Conservation (phyloP, 805 yeast species). For the Hemisphaericaspora nanyangensis region DNA sequence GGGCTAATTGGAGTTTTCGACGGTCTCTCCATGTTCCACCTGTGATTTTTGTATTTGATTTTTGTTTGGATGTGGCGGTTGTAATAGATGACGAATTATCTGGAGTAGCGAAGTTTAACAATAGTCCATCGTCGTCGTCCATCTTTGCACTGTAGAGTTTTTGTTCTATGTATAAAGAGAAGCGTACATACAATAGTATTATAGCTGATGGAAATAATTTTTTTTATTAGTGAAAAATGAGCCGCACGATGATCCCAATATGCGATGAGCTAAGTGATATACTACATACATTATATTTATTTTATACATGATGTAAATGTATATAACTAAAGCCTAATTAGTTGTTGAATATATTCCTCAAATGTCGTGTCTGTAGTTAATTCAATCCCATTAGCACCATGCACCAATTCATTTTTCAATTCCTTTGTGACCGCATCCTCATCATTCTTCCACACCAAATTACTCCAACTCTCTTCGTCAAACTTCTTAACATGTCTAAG, state of each 20-base stretch:
- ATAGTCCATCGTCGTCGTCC: constrained; percentile 63
- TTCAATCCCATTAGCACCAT: constrained; percentile 13
- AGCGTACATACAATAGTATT: too few species aligned
- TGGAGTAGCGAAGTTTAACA: constrained; percentile 66
- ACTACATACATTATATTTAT: too few species aligned
- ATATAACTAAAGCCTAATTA: constrained; percentile 13
- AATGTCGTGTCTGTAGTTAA: constrained; percentile 20
- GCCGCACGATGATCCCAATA: constrained; percentile 6
- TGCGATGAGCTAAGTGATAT: too few species aligned
- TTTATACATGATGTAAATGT: too few species aligned
- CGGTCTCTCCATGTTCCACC: constrained; percentile 87
- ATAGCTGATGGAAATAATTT: too few species aligned
- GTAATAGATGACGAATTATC: constrained; percentile 17
- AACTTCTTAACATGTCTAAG: constrained; percentile 35
- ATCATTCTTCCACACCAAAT: constrained; percentile 25
- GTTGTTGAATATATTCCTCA: constrained; percentile 22
- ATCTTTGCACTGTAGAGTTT: too few species aligned
- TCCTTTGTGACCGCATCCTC: constrained; percentile 14
- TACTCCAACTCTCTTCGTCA: constrained; percentile 40
- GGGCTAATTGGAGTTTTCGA: constrained; percentile 52
- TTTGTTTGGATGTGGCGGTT: constrained; percentile 18
- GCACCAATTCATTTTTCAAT: constrained; percentile 13
- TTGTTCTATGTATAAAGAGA: too few species aligned
- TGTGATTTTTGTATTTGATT: constrained; percentile 35
- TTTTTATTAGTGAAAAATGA: not conserved